A percentile compares a stretch with the other conserved stretches of the same genome.
Evolutionary conservation across 495 filamentous ascomycete species (phyloP).

Genomic region (Neurospora terricola): DNA sequence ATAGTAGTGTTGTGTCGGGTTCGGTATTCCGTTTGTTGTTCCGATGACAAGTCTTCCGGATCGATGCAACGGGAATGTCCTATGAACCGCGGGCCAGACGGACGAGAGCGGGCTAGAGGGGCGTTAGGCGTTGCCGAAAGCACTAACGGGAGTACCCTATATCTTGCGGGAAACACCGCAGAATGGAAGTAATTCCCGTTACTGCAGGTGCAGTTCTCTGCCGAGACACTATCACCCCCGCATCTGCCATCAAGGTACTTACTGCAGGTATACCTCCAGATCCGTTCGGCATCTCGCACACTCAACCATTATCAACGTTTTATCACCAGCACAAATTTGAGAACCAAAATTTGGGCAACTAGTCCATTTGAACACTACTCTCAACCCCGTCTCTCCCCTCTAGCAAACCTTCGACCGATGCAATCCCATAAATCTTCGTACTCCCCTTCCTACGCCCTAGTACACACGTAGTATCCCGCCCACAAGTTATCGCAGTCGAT

Average conservation of each 20-base stretch:
- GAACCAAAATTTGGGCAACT: background rate
- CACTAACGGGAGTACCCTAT: background rate
- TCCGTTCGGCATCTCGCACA: background rate
- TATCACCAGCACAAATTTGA: background rate
- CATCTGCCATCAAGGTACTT: background rate
- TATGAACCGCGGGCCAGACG: background rate
- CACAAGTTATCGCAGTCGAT: too few relatives aligned
- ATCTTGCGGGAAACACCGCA: rapidly evolving
- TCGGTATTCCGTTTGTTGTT: background rate
- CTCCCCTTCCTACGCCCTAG: background rate
- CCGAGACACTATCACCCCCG: background rate
- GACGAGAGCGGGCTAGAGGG: background rate
- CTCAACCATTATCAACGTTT: background rate
- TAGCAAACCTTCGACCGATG: background rate
- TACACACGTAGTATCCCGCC: constrained; percentile 20
- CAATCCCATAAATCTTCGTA: background rate
- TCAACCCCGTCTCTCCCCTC: background rate
- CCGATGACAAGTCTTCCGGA: background rate
- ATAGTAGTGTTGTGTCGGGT: background rate
- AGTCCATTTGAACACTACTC: background rate
- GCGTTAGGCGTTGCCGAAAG: background rate
- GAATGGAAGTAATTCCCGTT: background rate
- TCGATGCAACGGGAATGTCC: background rate
- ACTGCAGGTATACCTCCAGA: background rate
- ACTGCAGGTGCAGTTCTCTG: background rate